Percentiles rank a stretch among this genome's conserved stretches.
These are phyloP conservation scores for Vitis vinifera DNA, from an alignment of 164 flowering plant species.

Conservation along the genomic window DNA sequence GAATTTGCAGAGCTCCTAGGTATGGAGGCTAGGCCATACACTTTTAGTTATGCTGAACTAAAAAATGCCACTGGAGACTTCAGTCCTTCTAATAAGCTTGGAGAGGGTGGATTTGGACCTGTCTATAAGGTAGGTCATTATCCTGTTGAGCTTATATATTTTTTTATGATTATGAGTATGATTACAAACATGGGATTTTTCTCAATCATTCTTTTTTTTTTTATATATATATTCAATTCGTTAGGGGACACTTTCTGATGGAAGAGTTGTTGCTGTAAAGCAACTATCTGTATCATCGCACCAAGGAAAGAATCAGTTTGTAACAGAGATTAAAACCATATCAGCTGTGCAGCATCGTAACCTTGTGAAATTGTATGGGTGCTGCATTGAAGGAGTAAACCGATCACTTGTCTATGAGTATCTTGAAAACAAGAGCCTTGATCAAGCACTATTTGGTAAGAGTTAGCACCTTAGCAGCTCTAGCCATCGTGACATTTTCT, in stretches of 20 bases:
- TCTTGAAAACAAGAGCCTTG: constrained; percentile 73
- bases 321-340: constrained; percentile 74
- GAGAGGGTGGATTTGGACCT: constrained; percentile 95
- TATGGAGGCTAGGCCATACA: constrained; percentile 55
- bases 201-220: background rate
- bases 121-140: constrained; percentile 63
- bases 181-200: background rate
- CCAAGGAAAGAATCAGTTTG: constrained; percentile 74
- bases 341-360: constrained; percentile 85
- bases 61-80: constrained; percentile 71
- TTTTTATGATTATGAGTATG: too few species aligned
- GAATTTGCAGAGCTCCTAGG: constrained; percentile 55
- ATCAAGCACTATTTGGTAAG: constrained; percentile 72
- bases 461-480: background rate
- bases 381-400: constrained; percentile 69
- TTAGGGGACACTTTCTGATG: constrained; percentile 72
- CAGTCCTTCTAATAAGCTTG: constrained; percentile 66
- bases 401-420: constrained; percentile 79
- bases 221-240: too few species aligned
- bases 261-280: constrained; percentile 68
- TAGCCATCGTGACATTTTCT: background rate
- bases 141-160: too few species aligned
- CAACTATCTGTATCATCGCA: constrained; percentile 67
- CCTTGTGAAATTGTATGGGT: constrained; percentile 78
- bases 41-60: constrained; percentile 66